Evolutionary conservation across 805 yeast species (phyloP), one percentile per base, ranked within the genome.

Genomic region (Ogataea neopini): DNA sequence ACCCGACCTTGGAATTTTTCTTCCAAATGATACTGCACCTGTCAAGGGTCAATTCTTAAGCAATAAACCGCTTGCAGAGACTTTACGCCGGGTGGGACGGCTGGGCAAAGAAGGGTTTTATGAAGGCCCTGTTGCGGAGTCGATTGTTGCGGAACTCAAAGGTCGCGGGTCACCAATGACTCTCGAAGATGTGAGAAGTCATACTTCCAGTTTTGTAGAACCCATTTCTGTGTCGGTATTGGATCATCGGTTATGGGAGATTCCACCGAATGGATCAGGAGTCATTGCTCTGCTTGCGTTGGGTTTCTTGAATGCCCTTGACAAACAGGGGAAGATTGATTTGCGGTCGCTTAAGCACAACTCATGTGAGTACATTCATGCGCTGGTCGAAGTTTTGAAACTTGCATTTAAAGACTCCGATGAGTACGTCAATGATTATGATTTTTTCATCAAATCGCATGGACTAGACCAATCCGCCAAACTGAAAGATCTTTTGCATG

Each of bases 261-360:
- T 86, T 52, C 94, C 96, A 9, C 96, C 96, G 11, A 86, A 83
- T 63, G 88, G 92, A 3, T 88, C 87, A 45, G 95, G 95, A 7
- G 65, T 87, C 11, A 86, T 87, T 38, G 94, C 91, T 0, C 68
- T 87, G 42, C 67, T 85, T 14, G 82, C 92, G 0, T 64, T 86
- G 42, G 94, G 92, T 0, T 71, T 84, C 37, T 75, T 87, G 52
- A 75, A 74, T 54, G 77, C 78, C 30, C 70, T 87, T 49, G 79
- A 79, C 26, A 68, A 67, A 14, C 49, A 59, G 14, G 76, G 77
- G 3, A 59, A 57, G 14, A 63, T 74, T n/a, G 72, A 79, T 43
- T 59, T 84, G 35, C 54, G 64, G 39, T 48, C 57, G 3, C 43
- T 80, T 58, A 58, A 75, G 49, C 94, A 84, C 62, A 87, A 87